Percentiles rank a stretch among this genome's conserved stretches.
Evolutionary conservation across 179 eudicot genomes (phyloP).

Genomic region (Heliamphora pulchella): DNA sequence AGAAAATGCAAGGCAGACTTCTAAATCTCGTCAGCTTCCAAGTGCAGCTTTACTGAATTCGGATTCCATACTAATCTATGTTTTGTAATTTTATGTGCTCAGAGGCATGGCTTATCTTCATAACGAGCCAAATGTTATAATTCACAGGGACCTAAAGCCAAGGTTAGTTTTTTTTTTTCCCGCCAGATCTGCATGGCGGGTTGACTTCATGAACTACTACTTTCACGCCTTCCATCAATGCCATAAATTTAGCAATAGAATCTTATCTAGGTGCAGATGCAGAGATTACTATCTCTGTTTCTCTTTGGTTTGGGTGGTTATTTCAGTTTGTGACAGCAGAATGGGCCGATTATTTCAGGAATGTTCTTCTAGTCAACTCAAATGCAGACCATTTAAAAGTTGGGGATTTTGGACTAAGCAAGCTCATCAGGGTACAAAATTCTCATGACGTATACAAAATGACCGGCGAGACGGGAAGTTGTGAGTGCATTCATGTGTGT

Average conservation of each 20-base stretch:
- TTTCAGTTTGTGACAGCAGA: slow-evolving; percentile 7
- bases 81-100: slow-evolving; percentile 23
- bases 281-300: background rate
- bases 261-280: background rate
- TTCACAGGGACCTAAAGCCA: slow-evolving; percentile 94
- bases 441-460: slow-evolving; percentile 92
- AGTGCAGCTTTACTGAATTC: slow-evolving; percentile 6
- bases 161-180: slow-evolving; percentile 45
- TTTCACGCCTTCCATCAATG: background rate
- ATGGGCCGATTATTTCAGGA: slow-evolving; percentile 43
- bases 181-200: background rate
- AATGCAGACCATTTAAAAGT: slow-evolving; percentile 96
- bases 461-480: slow-evolving; percentile 99
- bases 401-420: slow-evolving; percentile 98
- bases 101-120: slow-evolving; percentile 99
- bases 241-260: background rate
- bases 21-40: slow-evolving; percentile 1
- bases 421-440: slow-evolving; percentile 80
- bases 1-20: background rate
- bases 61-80: slow-evolving; percentile 17
- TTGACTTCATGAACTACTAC: background rate
- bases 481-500: slow-evolving; percentile 37
- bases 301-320: background rate
- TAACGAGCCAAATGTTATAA: slow-evolving; percentile 88
- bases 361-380: slow-evolving; percentile 89